Evolutionary conservation across 352 stramenopile genomes (phyloP).

Genomic region (Albugo laibachii): DNA sequence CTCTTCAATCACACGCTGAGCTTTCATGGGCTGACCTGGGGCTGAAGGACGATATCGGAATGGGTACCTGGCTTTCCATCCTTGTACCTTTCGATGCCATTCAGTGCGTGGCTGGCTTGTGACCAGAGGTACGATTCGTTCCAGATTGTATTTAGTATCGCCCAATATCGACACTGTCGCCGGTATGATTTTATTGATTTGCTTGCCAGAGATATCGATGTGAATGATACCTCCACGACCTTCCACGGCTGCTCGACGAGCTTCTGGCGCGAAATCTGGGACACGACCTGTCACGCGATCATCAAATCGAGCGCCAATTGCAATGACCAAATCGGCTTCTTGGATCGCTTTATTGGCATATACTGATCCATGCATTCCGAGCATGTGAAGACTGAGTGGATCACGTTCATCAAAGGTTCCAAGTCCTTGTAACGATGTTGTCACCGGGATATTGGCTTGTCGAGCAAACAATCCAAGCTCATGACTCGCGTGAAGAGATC

Average conservation of each 20-base stretch:
- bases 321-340: conserved; percentile 87
- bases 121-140: conserved; percentile 70
- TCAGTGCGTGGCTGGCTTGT: conserved; percentile 65
- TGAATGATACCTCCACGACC: conserved; percentile 90
- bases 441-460: conserved; percentile 88
- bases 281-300: conserved; percentile 90
- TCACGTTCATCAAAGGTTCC: conserved; percentile 88
- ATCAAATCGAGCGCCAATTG: conserved; percentile 88
- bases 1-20: conserved; percentile 86
- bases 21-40: conserved; percentile 72
- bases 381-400: conserved; percentile 88
- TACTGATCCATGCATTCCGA: conserved; percentile 92
- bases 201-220: conserved; percentile 85
- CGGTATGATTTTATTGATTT: conserved; percentile 73
- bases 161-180: conserved; percentile 55
- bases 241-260: conserved; percentile 76
- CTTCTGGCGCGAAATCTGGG: conserved; percentile 84
- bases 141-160: conserved; percentile 83
- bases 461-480: conserved; percentile 84
- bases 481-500: conserved; percentile 67
- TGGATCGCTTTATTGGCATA: conserved; percentile 94
- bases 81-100: conserved; percentile 84
- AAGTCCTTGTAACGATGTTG: conserved; percentile 87
- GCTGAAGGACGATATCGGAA: conserved; percentile 77
- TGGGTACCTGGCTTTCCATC: conserved; percentile 84